These are phyloP conservation scores for Mortierella sp. DNA, from an alignment of 371 early-diverging fungal genomes.

Conservation along the genomic window DNA sequence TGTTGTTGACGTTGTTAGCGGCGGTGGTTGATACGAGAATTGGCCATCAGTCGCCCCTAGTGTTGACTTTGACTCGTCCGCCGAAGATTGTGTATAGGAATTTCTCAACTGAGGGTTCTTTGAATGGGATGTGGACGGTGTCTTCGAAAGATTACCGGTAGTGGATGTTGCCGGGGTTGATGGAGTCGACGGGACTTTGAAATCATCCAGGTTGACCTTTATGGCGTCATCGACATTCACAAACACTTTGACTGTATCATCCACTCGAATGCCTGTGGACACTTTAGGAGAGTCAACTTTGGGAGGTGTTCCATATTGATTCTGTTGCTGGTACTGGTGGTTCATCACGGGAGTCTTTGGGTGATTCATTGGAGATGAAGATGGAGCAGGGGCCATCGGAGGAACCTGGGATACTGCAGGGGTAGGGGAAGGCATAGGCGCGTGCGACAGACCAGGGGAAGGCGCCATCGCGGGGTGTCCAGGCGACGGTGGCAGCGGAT, in stretches of 20 bases:
- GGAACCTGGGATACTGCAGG: not conserved
- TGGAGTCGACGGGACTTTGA: slow-evolving; percentile 25
- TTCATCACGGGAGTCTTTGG: slow-evolving; percentile 22
- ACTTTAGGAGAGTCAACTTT: slow-evolving; percentile 13
- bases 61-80: not conserved
- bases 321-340: slow-evolving; percentile 26
- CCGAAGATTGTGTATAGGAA: not conserved
- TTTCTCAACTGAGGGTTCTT: slow-evolving; percentile 32
- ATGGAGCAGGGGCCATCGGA: not conserved
- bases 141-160: not conserved
- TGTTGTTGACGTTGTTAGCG: slow-evolving; percentile 4
- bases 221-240: slow-evolving; percentile 24
- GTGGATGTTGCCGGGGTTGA: slow-evolving; percentile 13
- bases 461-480: slow-evolving; percentile 1
- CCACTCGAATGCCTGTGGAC: not conserved
- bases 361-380: not conserved
- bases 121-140: slow-evolving; percentile 6
- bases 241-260: slow-evolving; percentile 25
- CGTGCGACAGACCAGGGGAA: not conserved
- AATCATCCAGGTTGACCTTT: slow-evolving; percentile 46
- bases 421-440: slow-evolving; percentile 9
- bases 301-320: slow-evolving; percentile 2
- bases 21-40: slow-evolving; percentile 36
- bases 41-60: not conserved
- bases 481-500: slow-evolving; percentile 41